Conservation (phyloP, 2,329 filamentous ascomycete species). For the Parasarocladium wereldwijsianum region DNA sequence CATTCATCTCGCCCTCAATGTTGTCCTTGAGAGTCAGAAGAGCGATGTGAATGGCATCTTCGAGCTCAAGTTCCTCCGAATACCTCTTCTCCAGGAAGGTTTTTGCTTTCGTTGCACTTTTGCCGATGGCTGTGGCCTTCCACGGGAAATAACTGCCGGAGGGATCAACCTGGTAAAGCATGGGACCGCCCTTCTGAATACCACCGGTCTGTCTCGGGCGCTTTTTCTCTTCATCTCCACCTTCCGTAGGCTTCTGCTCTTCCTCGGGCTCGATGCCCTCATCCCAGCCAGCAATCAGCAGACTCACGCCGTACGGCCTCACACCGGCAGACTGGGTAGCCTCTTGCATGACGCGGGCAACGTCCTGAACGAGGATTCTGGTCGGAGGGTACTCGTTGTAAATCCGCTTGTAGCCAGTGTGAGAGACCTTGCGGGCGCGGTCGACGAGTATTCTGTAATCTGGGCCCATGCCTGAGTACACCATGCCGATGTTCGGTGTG, state of each 20-base stretch:
- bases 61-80: slow-evolving; percentile 89
- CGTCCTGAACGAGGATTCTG: slow-evolving; percentile 96
- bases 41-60: slow-evolving; percentile 97
- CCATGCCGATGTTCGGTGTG: slow-evolving; percentile 98
- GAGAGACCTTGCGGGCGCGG: slow-evolving; percentile 93
- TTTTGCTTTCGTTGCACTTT: slow-evolving; percentile 96
- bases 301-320: slow-evolving; percentile 86
- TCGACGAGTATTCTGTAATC: slow-evolving; percentile 97
- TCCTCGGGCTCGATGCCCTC: slow-evolving; percentile 85
- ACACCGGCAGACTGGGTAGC: slow-evolving; percentile 97
- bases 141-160: slow-evolving; percentile 97
- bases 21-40: slow-evolving; percentile 96
- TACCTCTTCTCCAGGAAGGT: slow-evolving; percentile 99
- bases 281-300: slow-evolving; percentile 95
- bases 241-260: slow-evolving; percentile 38
- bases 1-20: slow-evolving; percentile 98
- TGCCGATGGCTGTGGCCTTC: slow-evolving; percentile 98
- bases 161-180: slow-evolving; percentile 98
- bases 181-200: slow-evolving; percentile 88
- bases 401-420: slow-evolving; percentile 98
- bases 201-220: slow-evolving; percentile 79
- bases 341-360: slow-evolving; percentile 96
- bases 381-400: slow-evolving; percentile 99
- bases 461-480: slow-evolving; percentile 97
- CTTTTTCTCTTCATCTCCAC: slow-evolving; percentile 62